phyloP scores from a whole-genome alignment of 1,284 basidiomycete species.

The Ceratobasidium sp. region DNA sequence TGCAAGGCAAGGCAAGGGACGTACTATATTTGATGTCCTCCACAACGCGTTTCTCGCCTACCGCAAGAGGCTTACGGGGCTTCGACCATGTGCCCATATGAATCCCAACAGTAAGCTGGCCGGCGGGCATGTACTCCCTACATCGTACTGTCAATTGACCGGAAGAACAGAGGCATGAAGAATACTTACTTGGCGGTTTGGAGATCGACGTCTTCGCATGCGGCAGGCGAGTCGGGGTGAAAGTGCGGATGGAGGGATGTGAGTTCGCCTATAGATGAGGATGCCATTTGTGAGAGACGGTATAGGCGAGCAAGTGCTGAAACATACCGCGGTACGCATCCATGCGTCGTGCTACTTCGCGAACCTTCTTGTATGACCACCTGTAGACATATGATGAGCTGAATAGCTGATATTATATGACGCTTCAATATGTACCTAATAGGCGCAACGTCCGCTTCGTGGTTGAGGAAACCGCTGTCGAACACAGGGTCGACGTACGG shows the following conservation, averaged over 20 bases:
- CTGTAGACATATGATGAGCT: neutral
- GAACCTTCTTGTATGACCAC: slow-evolving; percentile 81
- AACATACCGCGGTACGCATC: slow-evolving; percentile 62
- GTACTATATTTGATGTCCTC: slow-evolving; percentile 66
- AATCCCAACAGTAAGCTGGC: slow-evolving; percentile 71
- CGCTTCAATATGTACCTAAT: slow-evolving; percentile 59
- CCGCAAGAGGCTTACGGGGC: slow-evolving; percentile 68
- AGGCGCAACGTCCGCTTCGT: slow-evolving; percentile 81
- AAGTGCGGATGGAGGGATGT: slow-evolving; percentile 80
- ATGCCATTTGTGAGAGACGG: slow-evolving; percentile 7
- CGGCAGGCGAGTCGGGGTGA: slow-evolving; percentile 76
- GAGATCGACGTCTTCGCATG: slow-evolving; percentile 73
- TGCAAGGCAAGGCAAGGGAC: neutral
- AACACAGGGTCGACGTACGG: slow-evolving; percentile 75
- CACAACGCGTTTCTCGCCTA: slow-evolving; percentile 65
- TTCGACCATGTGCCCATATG: slow-evolving; percentile 79
- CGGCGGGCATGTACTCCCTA: slow-evolving; percentile 41
- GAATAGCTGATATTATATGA: neutral
- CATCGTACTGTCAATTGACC: neutral
- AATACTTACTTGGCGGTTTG: slow-evolving; percentile 73
- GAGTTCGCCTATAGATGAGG: slow-evolving; percentile 63
- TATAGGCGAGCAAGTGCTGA: neutral
- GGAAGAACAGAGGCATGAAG: neutral
- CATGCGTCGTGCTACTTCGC: slow-evolving; percentile 79
- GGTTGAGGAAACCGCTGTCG: slow-evolving; percentile 81